Evolutionary conservation across 768 basidiomycete genomes (phyloP).

Genomic region (Boletus rex-veris): DNA sequence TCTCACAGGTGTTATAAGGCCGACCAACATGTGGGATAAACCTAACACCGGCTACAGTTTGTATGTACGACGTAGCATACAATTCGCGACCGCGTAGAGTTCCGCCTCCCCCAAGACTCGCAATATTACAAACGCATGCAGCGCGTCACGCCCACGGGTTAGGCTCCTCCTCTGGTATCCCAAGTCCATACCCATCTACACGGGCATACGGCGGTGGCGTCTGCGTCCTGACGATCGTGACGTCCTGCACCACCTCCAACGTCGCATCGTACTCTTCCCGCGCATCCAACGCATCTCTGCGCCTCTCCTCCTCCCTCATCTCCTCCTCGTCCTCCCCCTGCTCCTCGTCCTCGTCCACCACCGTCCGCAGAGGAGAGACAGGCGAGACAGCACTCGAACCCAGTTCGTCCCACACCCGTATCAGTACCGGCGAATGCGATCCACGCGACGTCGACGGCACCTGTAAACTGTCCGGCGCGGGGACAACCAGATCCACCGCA

Average conservation of each 20-base stretch:
- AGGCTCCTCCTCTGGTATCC: slow-evolving; percentile 13
- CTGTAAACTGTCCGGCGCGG: slow-evolving; percentile 14
- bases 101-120: no score
- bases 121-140: no score
- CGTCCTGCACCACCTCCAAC: not conserved
- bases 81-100: no score
- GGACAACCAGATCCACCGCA: slow-evolving; percentile 84
- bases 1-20: no score
- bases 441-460: slow-evolving; percentile 17
- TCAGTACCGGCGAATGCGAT: slow-evolving; percentile 17
- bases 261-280: not conserved
- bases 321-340: not conserved
- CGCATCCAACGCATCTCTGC: not conserved
- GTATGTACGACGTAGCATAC: no score
- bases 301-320: not conserved
- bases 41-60: no score
- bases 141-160: slow-evolving; percentile 27
- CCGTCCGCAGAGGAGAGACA: not conserved
- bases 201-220: slow-evolving; percentile 20
- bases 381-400: not conserved
- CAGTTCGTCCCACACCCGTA: slow-evolving; percentile 27
- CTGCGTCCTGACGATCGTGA: slow-evolving; percentile 5
- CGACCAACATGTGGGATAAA: no score
- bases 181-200: slow-evolving; percentile 5
- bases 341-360: not conserved